A percentile compares a stretch with the other conserved stretches of the same genome.
Conservation (phyloP, 2,329 filamentous ascomycete genomes). For the Colletotrichum graminicola region DNA sequence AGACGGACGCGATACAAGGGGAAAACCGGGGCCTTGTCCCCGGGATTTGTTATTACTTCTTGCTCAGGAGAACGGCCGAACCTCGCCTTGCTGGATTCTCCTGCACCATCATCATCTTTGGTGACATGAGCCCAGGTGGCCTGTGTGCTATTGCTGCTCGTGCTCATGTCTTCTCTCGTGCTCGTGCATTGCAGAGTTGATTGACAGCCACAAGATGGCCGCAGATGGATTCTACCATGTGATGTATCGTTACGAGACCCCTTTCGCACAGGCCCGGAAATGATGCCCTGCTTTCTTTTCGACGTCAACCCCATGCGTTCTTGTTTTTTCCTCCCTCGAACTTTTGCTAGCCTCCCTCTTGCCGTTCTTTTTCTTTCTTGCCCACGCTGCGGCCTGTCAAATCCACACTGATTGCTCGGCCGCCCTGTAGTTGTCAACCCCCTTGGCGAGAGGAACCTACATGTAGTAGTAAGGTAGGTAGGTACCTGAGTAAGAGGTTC, state of each 20-base stretch:
- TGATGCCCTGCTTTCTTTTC: not conserved
- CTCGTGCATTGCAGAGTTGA: slow-evolving; percentile 22
- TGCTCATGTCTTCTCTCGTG: slow-evolving; percentile 1
- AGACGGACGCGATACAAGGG: slow-evolving; percentile 10
- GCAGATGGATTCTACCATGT: slow-evolving; percentile 28
- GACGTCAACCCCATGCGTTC: not conserved
- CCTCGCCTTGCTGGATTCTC: slow-evolving; percentile 22
- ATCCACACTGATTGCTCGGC: slow-evolving; percentile 18
- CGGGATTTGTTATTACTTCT: slow-evolving; percentile 21
- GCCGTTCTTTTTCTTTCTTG: slow-evolving; percentile 4
- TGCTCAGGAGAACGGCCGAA: not conserved
- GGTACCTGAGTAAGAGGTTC: slow-evolving; percentile 10
- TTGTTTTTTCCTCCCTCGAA: slow-evolving; percentile 7
- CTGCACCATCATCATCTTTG: slow-evolving; percentile 33
- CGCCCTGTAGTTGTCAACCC: slow-evolving; percentile 22
- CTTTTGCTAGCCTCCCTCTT: slow-evolving; percentile 5
- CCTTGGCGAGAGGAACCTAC: not conserved
- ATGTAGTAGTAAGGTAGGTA: not conserved
- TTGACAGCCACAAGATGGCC: slow-evolving; percentile 20
- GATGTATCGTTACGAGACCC: not conserved
- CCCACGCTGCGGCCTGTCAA: slow-evolving; percentile 15
- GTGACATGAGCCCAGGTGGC: slow-evolving; percentile 8
- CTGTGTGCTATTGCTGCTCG: slow-evolving; percentile 5
- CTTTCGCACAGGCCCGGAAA: slow-evolving; percentile 2
- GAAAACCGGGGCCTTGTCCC: slow-evolving; percentile 22